Conservation (phyloP, 495 filamentous ascomycete species). For the Apiosordaria backusii region DNA sequence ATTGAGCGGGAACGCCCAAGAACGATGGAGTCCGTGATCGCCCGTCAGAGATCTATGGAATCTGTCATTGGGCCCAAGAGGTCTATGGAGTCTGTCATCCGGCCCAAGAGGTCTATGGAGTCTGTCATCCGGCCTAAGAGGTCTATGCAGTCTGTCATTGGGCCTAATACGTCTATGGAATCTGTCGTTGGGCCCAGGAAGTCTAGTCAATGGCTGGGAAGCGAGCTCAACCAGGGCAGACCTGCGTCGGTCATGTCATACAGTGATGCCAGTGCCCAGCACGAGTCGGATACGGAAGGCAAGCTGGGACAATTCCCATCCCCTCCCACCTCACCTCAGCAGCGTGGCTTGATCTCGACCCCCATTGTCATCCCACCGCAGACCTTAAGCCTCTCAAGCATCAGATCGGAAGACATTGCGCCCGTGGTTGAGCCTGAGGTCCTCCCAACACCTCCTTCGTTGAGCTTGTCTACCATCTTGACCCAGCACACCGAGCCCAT, state of each 20-base stretch:
- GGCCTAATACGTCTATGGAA: slow-evolving; percentile 9
- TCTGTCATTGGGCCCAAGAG: slow-evolving; percentile 8
- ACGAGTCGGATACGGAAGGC: slow-evolving; percentile 41
- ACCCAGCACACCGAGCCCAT: slow-evolving; percentile 19
- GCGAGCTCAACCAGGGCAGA: slow-evolving; percentile 26
- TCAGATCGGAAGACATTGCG: slow-evolving; percentile 32
- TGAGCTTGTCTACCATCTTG: slow-evolving; percentile 22
- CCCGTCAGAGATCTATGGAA: not conserved
- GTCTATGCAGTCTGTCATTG: slow-evolving; percentile 8
- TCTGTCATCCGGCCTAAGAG: slow-evolving; percentile 13
- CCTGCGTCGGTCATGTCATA: slow-evolving; percentile 32
- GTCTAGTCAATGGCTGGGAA: slow-evolving; percentile 32
- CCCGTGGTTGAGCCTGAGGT: slow-evolving; percentile 20
- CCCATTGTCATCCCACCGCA: slow-evolving; percentile 23
- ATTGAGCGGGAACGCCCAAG: slow-evolving; percentile 26
- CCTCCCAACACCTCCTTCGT: slow-evolving; percentile 7
- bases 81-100: slow-evolving; percentile 29
- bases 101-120: slow-evolving; percentile 36
- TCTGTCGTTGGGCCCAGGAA: slow-evolving; percentile 6
- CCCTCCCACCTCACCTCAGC: slow-evolving; percentile 38
- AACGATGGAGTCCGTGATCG: slow-evolving; percentile 35
- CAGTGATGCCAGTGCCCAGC: slow-evolving; percentile 40
- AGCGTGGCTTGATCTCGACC: slow-evolving; percentile 16
- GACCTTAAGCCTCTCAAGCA: slow-evolving; percentile 26
- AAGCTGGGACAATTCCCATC: slow-evolving; percentile 48